Percentiles rank a stretch among this genome's conserved stretches.
Evolutionary conservation across 352 stramenopile genomes (phyloP).

Genomic region (Phytophthora ramorum): DNA sequence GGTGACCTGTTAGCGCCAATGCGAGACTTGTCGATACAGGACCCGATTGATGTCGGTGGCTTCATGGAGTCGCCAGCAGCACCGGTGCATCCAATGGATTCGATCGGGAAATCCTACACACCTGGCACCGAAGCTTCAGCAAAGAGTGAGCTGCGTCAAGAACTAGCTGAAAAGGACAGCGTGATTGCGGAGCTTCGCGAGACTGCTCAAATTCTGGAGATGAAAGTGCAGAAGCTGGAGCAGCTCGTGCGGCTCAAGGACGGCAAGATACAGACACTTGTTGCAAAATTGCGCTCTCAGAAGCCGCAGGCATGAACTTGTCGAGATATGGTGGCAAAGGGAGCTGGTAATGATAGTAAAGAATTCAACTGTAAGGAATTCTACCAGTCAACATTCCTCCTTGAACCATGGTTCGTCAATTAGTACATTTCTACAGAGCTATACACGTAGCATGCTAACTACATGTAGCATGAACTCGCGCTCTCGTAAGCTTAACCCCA

Average conservation of each 20-base stretch:
- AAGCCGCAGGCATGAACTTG: slow-evolving; percentile 50
- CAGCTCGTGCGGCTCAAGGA: slow-evolving; percentile 95
- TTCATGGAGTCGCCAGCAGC: slow-evolving; percentile 29
- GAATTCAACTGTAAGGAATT: slow-evolving; percentile 13
- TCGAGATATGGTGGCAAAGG: not conserved
- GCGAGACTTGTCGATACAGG: slow-evolving; percentile 39
- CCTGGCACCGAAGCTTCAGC: slow-evolving; percentile 22
- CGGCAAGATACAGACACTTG: slow-evolving; percentile 92
- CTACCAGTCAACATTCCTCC: not conserved
- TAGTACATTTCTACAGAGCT: slow-evolving; percentile 21
- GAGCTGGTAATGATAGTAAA: slow-evolving; percentile 2
- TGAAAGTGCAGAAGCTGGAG: slow-evolving; percentile 96
- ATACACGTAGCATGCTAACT: not conserved
- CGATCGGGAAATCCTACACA: slow-evolving; percentile 31
- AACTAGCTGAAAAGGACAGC: slow-evolving; percentile 78
- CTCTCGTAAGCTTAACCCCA: slow-evolving; percentile 54
- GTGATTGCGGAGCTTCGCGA: slow-evolving; percentile 88
- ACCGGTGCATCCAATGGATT: slow-evolving; percentile 34
- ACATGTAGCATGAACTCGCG: not conserved
- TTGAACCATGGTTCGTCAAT: not conserved
- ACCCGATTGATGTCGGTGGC: slow-evolving; percentile 11
- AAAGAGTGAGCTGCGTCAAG: slow-evolving; percentile 35
- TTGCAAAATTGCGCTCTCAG: slow-evolving; percentile 83
- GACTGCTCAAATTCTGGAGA: slow-evolving; percentile 93
- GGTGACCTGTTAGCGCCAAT: slow-evolving; percentile 44